Base-by-base conservation (phyloP, 2,329 filamentous ascomycete genomes). In the Chalaropsis thielavioides region DNA sequence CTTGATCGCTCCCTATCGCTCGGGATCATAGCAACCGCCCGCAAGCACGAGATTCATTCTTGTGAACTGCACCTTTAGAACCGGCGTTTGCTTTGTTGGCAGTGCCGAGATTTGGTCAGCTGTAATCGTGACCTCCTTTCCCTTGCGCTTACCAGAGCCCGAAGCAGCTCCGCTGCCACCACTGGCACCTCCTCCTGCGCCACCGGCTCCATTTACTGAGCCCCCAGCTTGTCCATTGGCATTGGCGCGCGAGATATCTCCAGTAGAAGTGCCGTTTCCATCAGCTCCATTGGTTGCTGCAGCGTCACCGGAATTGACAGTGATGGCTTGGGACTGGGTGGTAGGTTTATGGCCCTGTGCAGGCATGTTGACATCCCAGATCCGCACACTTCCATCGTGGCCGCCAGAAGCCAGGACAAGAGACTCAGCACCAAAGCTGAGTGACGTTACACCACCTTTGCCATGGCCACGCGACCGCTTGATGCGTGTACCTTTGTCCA, bases 71-170 rank as follows among this genome's bases (percentile, higher is more conserved):
- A 95, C 92, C 76, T 92, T 94, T 75, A 95, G 89, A 11, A 97
- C 89, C 0, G 92, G 92, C 17, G 88, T 92, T 77, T 95, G 96
- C 82, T 99, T 99, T 3, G 94, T 97, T 0, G 90, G 86, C 73
- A 96, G 97, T 0, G 90, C 92, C 69, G 85, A 90, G 76, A 99
- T 95, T 76, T 97, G 94, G 72, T 99, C 94, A 0, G 91, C 87
- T 0, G 88, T 92, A 56, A 96, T 88, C 71, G 90, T 89, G 3
- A 91, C 89, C 71, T 96, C 92, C 74, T 96, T 96, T 65, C 83
- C 84, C 74, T 90, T 90, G 78, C 95, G 95, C 80, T 86, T 86
- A 2, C 63, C 70, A 27, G 41, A 75, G 73, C 1, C 71, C n/a
- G 49, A 40, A n/a, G 43, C 44, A 27, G 51, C 72, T 17, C 76